A percentile compares a stretch with the other conserved stretches of the same genome.
These are phyloP conservation scores for Wickerhamiella azyma DNA, from an alignment of 805 yeast species.

Conservation along the genomic window DNA sequence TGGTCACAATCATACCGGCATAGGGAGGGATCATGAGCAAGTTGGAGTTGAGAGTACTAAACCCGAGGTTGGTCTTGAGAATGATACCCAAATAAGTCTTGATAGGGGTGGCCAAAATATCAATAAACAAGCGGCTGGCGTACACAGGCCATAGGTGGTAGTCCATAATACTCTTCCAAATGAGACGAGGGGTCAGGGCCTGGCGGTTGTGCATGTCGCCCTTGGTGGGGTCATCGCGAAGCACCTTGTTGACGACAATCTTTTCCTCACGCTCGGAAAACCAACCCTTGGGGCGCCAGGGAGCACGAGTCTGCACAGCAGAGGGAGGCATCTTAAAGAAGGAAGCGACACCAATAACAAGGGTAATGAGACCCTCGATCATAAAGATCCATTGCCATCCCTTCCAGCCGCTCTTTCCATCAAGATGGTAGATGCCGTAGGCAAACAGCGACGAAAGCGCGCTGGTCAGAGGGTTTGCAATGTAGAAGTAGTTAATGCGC, in stretches of 20 bases:
- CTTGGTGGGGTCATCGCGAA: constrained; percentile 47
- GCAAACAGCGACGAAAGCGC: constrained; percentile 28
- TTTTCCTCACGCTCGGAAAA: constrained; percentile 39
- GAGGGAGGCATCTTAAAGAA: constrained; percentile 38
- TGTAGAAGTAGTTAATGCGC: constrained; percentile 38
- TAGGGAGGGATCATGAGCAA: constrained; percentile 42
- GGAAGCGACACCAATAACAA: constrained; percentile 34
- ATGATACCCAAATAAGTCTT: constrained; percentile 35
- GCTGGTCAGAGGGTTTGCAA: constrained; percentile 30
- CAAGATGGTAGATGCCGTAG: constrained; percentile 35
- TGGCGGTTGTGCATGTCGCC: constrained; percentile 52
- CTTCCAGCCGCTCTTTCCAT: constrained; percentile 28
- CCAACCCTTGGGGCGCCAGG: constrained; percentile 37
- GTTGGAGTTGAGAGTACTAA: constrained; percentile 36
- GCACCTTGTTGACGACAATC: constrained; percentile 41
- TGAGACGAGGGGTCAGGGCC: constrained; percentile 31
- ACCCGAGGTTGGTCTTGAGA: constrained; percentile 34
- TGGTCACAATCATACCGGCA: constrained; percentile 16
- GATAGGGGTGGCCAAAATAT: constrained; percentile 26
- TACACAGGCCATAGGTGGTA: constrained; percentile 43
- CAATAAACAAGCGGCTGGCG: constrained; percentile 31
- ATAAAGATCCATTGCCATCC: constrained; percentile 39
- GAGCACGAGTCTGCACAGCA: constrained; percentile 35
- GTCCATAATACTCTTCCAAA: constrained; percentile 32
- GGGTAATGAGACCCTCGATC: constrained; percentile 38